Percentiles rank a stretch among this genome's conserved stretches.
Evolutionary conservation across 2,329 filamentous ascomycete genomes (phyloP).

Genomic region (Diaporthe aspalathi): DNA sequence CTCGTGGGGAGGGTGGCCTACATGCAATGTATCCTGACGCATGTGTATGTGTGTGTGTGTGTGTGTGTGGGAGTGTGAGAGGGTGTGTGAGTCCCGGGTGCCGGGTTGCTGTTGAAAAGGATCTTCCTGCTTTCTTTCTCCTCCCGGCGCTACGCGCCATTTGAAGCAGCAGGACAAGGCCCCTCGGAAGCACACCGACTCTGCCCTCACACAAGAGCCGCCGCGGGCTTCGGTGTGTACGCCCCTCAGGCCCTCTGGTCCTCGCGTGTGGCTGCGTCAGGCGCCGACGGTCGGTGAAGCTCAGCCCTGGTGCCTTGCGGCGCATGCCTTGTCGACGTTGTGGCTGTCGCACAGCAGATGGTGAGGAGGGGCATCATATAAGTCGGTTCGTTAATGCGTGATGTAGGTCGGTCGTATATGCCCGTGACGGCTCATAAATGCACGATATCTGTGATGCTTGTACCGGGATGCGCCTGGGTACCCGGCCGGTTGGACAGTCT

Average conservation of each 20-base stretch:
- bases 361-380: not conserved
- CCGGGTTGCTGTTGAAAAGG: not conserved
- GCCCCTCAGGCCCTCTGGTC: not conserved
- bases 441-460: not conserved
- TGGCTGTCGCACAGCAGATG: conserved; percentile 30
- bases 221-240: not conserved
- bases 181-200: conserved; percentile 16
- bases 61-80: too few relatives aligned
- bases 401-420: not conserved
- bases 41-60: not conserved
- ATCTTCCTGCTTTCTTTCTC: too few relatives aligned
- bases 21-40: not conserved
- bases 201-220: not conserved
- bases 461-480: not conserved
- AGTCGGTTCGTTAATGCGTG: not conserved
- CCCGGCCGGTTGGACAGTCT: not conserved
- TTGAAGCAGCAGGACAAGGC: conserved; percentile 12
- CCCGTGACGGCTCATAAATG: not conserved
- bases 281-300: not conserved
- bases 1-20: conserved; percentile 2
- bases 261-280: conserved; percentile 1
- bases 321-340: not conserved
- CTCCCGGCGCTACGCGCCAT: not conserved
- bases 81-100: not conserved
- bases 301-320: conserved; percentile 17